Evolutionary conservation across 768 basidiomycete species (phyloP), one percentile per base, ranked within the genome.

Genomic region (Mycena albidolilacea): DNA sequence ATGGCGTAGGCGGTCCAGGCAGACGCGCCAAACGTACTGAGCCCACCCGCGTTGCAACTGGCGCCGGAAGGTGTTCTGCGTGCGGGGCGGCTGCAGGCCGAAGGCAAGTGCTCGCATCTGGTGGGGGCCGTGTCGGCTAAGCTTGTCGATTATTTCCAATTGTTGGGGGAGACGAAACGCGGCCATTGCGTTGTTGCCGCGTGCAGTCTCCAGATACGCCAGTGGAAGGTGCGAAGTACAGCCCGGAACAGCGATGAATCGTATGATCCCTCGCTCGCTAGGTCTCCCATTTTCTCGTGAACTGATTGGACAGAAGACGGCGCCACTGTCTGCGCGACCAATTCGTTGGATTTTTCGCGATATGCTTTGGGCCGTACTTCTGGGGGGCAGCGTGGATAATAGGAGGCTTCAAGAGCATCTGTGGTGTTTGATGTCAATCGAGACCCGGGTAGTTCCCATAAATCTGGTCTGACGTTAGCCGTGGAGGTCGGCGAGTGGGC

Each of bases 241-340:
- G 90, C 88, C 52, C 82, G 82, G 73, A 88, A 81, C 23, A 91
- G 77, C 7, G 88, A 90, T 50, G 84, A 82, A 75, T 90, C 89
- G 63, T 30, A 30, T 30, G 30, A 30, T 30, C 30, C 3, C 30
- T 30, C 30, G 30, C 30, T 30, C 30, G 30, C 30, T 30, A 30
- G 37, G 39, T 44, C 55, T 11, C 23, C 64, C 44, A 55, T 48
- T 68, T 80, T 76, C 60, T 76, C 77, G 58, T 48, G 62, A 37
- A 37, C 52, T 7, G 43, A 70, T 70, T 60, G 61, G 35, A 41
- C 65, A 55, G 30, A 30, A 30, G 64, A 62, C 44, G 70, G 30
- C 4, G 30, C 30, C 30, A 30, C 67, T 7, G 71, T 74, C 38
- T 76, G 74, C 0, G 61, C 52, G 35, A 21, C 54, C 21, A 65